Conservation (phyloP, 2,329 filamentous ascomycete genomes). For the Fusarium sp. region DNA sequence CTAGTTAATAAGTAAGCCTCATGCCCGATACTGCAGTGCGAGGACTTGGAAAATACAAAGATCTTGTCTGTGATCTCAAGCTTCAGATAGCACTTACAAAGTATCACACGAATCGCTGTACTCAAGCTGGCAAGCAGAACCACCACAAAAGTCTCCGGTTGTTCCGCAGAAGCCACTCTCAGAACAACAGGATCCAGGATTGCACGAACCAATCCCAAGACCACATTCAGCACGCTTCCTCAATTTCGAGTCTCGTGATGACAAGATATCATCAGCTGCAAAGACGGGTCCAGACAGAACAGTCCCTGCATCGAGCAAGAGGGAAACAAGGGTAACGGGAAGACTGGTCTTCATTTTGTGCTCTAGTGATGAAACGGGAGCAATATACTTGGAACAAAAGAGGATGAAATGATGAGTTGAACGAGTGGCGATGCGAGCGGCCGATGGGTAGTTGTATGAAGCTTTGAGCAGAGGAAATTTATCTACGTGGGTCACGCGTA, state of each 20-base stretch:
- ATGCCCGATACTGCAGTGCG: background rate
- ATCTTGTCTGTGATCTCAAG: background rate
- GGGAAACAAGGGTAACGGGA: slow-evolving; percentile 27
- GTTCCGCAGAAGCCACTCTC: slow-evolving; percentile 55
- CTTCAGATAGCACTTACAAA: slow-evolving; percentile 51
- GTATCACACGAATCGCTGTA: slow-evolving; percentile 58
- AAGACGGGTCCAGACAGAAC: slow-evolving; percentile 38
- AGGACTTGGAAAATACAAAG: background rate
- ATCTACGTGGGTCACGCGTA: slow-evolving; percentile 39
- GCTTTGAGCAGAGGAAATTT: slow-evolving; percentile 33
- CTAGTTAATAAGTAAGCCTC: slow-evolving; percentile 41
- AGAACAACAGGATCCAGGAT: slow-evolving; percentile 53
- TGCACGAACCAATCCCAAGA: slow-evolving; percentile 52
- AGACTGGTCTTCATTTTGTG: slow-evolving; percentile 37
- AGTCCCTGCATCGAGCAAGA: slow-evolving; percentile 34
- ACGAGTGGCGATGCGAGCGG: slow-evolving; percentile 30
- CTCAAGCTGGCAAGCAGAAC: slow-evolving; percentile 55
- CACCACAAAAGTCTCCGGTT: slow-evolving; percentile 51
- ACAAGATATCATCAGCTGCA: slow-evolving; percentile 25
- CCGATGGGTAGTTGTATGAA: slow-evolving; percentile 12
- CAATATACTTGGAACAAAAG: background rate
- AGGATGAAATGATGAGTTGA: slow-evolving; percentile 1
- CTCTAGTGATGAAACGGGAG: background rate
- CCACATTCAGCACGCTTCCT: slow-evolving; percentile 50
- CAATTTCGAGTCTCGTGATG: slow-evolving; percentile 27